Evolutionary conservation across 2,329 filamentous ascomycete genomes (phyloP), one percentile per base, ranked within the genome.

Genomic region (Pseudogymnoascus pannorum): DNA sequence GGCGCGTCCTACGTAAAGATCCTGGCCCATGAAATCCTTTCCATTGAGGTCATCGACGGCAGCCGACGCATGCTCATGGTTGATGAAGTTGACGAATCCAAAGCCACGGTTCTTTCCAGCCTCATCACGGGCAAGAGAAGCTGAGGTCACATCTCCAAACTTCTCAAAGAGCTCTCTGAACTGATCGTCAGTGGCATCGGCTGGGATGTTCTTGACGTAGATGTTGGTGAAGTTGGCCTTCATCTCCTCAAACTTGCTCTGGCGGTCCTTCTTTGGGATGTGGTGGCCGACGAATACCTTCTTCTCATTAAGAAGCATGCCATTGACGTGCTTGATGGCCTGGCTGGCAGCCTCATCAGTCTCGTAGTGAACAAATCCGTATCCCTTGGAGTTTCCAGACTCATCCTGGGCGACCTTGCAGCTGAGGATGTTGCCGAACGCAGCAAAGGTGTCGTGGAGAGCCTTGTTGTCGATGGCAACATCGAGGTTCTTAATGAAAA

Each of bases 231-330:
- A 99, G 84, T 99, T 99, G 77, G 94, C 94, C 88, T 99, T 99
- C 93, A 99, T 99, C 84, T 99, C 94, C 82, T 99, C 94, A 71
- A 97, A 97, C 82, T 99, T 99, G 91, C 91, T 96, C 85, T 97
- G 94, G 72, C 94, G 93, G 75, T 99, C 94, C 85, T 97, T 97
- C 89, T 97, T 97, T 76, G 94, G 92, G 72, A 99, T 97, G 80
- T 99, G 94, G 79, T 97, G 93, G 67, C 94, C 94, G 70, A 99
- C 94, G 71, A 95, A 99, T 67, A 99, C 94, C 86, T 99, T 99
- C 88, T 99, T 99, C 86, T 99, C 94, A 81, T 99, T 99, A 75
- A 99, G 79, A 76, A 99, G 82, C 94, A 99, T 99, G 76, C 94
- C 94, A 77, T 99, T 99, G 74, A 99, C 94, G 73, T 96, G 92